Base-by-base conservation (phyloP, 1,284 basidiomycete species). In the Erythrobasidium hasegawianum region DNA sequence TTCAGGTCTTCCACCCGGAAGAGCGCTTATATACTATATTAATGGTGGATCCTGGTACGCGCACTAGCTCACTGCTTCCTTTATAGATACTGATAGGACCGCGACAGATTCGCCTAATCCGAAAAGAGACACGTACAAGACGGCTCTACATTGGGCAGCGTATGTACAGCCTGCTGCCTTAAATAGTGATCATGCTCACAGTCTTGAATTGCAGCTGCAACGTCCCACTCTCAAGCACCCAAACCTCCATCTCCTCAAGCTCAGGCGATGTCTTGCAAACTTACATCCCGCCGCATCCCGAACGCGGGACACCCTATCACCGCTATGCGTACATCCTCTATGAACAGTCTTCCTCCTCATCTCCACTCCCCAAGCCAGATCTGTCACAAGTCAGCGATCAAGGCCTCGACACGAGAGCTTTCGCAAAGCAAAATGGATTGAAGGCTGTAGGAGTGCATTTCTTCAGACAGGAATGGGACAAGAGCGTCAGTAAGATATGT, bases 121-220 rank as follows among this genome's bases (percentile, higher is more conserved):
- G 69, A 81, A 81, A 27, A 84, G 80, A 40, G 79, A 82, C 69
- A 79, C 84, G 0, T 97, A 83, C 79, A 83, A 83, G 53, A 84
- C 87, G 2, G 91, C 85, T 75, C 79, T 94, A 29, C 92, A 97
- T 77, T 95, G 90, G 86, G 79, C 95, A 72, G 85, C 89, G 87
- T 90, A 79, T 70, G 84, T 81, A 61, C 16, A 55, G 67, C 20
- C 49, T 45, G 14, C 13, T 39, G 26, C 50, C 16, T 55, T 22
- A 26, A 22, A 39, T 56, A 57, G 5, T 2, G n/a, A 40, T 56
- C 20, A 11, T 41, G 40, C 10, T n/a, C 11, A 10, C n/a, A n/a
- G 40, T 11, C 40, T 41, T n/a, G 11, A 10, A 27, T 16, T 29
- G 0, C 74, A 90, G 88, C 70, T 87, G 88, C 33, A 92, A 95